Evolutionary conservation across 108 stramenopile species (phyloP), one percentile per base, ranked within the genome.

Genomic region (Pseudonitzschia delicatissima): DNA sequence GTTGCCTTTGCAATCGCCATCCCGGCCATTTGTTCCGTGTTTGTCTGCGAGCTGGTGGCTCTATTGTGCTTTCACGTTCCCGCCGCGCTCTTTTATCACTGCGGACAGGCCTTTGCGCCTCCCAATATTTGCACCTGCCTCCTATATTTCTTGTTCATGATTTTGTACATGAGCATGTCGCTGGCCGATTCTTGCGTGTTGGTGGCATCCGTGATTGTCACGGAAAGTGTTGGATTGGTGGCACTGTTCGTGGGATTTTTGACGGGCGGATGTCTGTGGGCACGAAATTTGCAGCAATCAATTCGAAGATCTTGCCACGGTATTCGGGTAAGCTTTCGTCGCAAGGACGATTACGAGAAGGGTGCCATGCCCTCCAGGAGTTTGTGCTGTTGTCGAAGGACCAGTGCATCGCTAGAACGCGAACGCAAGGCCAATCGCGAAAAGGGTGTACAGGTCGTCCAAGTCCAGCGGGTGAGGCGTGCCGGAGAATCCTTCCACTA

Each of bases 231-330:
- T 26, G 68, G 42, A 1, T 8, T 39, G 34, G 13, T 26, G 18
- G 50, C 58, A 4, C 69, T 20, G 20, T 8, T 76, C 5, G 31
- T 69, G 21, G 31, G 49, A 2, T 23, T 64, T 36, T 33, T 53
- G 3, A 62, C 61, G n/a, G 74, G 74, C 21, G 74, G 74, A 13
- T 28, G 42, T 20, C 34, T 45, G 39, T 29, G 50, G 53, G 68
- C 68, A 51, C 45, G 62, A 5, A 17, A 18, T 28, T 27, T 59
- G 32, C 73, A 67, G 28, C 73, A 74, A 53, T 45, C 49, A 12
- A 62, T 67, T 34, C 58, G 73, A 20, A 35, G 59, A 27, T 28
- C 42, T 5, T 74, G 73, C 50, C 66, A 74, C 28, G 15, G 35
- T n/a, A 62, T 67, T 26, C 73, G 73, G 13, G 27, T 57, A 2